phyloP scores from a whole-genome alignment of 2,329 filamentous ascomycete genomes.

The Zymoseptoria ardabiliae region DNA sequence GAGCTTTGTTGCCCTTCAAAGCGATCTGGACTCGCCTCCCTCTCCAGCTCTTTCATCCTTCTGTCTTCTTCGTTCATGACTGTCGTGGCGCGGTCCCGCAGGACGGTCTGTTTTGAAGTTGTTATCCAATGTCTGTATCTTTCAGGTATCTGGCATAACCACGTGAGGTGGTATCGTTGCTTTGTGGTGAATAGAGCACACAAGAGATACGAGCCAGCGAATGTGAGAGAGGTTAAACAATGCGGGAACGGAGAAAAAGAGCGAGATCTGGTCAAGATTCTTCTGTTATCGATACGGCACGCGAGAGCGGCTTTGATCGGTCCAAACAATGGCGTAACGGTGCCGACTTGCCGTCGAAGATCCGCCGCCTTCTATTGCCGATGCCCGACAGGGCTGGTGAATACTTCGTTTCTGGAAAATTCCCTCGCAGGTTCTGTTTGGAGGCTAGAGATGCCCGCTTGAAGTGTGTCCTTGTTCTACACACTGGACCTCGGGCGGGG shows the following conservation, averaged over 20 bases:
- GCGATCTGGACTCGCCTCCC: constrained; percentile 44
- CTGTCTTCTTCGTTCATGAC: constrained; percentile 49
- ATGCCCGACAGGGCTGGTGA: neutral
- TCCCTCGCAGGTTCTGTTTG: neutral
- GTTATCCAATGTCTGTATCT: neutral
- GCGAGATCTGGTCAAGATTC: neutral
- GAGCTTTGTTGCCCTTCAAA: constrained; percentile 15
- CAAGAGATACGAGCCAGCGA: neutral
- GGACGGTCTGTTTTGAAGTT: neutral
- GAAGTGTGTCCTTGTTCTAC: neutral
- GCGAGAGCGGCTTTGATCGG: neutral
- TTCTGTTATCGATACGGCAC: neutral
- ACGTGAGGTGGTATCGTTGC: neutral
- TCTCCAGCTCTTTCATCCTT: constrained; percentile 48
- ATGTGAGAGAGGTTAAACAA: neutral
- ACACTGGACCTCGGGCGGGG: too few relatives aligned
- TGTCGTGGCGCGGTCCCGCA: constrained; percentile 27
- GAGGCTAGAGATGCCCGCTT: neutral
- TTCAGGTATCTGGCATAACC: neutral
- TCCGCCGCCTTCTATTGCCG: neutral
- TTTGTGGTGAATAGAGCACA: neutral
- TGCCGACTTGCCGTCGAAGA: neutral
- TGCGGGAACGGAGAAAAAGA: neutral
- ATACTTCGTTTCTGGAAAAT: neutral
- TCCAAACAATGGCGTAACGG: neutral